A percentile compares a stretch with the other conserved stretches of the same genome.
Conservation (phyloP, 1,284 basidiomycete genomes). For the Veloporphyrellus conicus region DNA sequence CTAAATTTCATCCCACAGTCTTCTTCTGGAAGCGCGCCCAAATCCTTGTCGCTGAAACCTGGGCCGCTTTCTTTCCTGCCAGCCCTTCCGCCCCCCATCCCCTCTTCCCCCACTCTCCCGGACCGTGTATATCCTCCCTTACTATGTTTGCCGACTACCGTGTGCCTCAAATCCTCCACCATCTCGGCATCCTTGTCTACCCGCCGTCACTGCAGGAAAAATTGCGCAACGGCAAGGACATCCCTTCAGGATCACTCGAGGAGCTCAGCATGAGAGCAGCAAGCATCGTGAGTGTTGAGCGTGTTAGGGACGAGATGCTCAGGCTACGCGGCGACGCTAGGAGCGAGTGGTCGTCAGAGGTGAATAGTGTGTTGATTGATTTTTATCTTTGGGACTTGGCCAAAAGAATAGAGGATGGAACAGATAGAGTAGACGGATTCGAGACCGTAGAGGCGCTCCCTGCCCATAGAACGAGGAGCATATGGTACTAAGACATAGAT, state of each 20-base stretch:
- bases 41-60: constrained; percentile 79
- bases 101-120: constrained; percentile 54
- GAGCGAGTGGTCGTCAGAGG: constrained; percentile 28
- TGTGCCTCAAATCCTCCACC: constrained; percentile 79
- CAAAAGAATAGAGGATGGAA: constrained; percentile 63
- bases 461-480: constrained; percentile 73
- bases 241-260: constrained; percentile 56
- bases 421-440: constrained; percentile 53
- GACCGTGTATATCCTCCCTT: constrained; percentile 57
- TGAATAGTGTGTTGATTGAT: constrained; percentile 77
- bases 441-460: constrained; percentile 59
- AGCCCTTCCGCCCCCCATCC: constrained; percentile 49
- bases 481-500: constrained; percentile 64
- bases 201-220: constrained; percentile 49
- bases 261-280: constrained; percentile 70
- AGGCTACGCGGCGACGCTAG: constrained; percentile 13
- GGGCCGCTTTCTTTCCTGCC: constrained; percentile 73
- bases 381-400: constrained; percentile 85
- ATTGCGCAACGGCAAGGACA: constrained; percentile 40
- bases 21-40: constrained; percentile 82
- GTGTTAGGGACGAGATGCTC: constrained; percentile 47
- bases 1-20: constrained; percentile 40
- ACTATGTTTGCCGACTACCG: constrained; percentile 89
- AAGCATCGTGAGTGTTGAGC: constrained; percentile 74
- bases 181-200: constrained; percentile 68